These are phyloP conservation scores for Boletellus emodensis DNA, from an alignment of 768 basidiomycete genomes.

Conservation along the genomic window DNA sequence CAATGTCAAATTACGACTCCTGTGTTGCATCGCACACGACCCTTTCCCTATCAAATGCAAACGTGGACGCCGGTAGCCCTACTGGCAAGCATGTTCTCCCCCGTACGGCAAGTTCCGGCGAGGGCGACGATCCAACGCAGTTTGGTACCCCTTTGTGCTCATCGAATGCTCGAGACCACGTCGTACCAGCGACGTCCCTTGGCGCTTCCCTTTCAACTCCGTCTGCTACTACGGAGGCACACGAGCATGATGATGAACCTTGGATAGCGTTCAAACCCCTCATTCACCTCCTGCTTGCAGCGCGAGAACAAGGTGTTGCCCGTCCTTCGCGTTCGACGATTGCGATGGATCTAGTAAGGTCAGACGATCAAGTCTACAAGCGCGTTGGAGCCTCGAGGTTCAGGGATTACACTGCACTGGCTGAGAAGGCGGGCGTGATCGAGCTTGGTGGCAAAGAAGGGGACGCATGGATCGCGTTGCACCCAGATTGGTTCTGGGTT, in stretches of 20 bases:
- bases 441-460: slow-evolving; percentile 16
- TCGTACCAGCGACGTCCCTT: background rate
- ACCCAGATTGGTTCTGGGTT: slow-evolving; percentile 20
- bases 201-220: slow-evolving; percentile 4
- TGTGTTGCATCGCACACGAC: background rate
- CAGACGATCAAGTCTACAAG: slow-evolving; percentile 25
- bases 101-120: background rate
- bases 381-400: slow-evolving; percentile 27
- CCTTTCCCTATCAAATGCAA: slow-evolving; percentile 7
- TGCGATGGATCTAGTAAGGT: slow-evolving; percentile 30
- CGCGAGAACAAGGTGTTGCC: slow-evolving; percentile 26
- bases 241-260: slow-evolving; percentile 6
- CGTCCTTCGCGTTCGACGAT: slow-evolving; percentile 39
- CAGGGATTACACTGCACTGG: slow-evolving; percentile 25
- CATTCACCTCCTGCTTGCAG: slow-evolving; percentile 20
- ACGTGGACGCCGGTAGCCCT: slow-evolving; percentile 5
- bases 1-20: slow-evolving; percentile 3
- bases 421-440: slow-evolving; percentile 25
- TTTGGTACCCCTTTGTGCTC: slow-evolving; percentile 1
- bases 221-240: background rate
- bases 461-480: slow-evolving; percentile 27
- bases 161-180: slow-evolving; percentile 1
- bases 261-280: slow-evolving; percentile 31
- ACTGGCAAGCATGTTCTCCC: slow-evolving; percentile 1
- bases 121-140: slow-evolving; percentile 1